Evolutionary conservation across 306 rosid genomes (phyloP).

Genomic region (Quercus parvula): DNA sequence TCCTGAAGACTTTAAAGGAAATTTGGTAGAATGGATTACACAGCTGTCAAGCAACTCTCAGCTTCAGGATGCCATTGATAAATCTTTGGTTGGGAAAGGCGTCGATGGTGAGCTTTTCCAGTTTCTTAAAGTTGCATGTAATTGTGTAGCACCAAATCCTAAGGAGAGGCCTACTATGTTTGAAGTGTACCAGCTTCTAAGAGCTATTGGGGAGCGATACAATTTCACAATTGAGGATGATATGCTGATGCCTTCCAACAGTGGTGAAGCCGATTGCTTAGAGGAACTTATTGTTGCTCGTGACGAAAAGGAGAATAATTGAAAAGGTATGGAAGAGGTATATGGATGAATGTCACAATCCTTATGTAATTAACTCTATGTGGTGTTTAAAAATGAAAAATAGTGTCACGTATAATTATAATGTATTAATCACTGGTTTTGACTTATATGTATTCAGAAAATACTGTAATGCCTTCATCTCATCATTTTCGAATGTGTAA

Average conservation of each 20-base stretch:
- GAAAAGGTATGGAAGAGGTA: conserved; percentile 24
- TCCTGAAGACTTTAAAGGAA: conserved; percentile 75
- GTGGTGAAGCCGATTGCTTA: conserved; percentile 23
- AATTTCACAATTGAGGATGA: conserved; percentile 77
- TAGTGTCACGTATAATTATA: neutral
- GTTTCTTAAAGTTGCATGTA: conserved; percentile 81
- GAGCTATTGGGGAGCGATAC: conserved; percentile 73
- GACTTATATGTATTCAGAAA: neutral
- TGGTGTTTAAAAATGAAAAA: neutral
- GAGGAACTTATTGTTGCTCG: conserved; percentile 84
- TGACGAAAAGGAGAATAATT: conserved; percentile 23
- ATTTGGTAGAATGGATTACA: conserved; percentile 73
- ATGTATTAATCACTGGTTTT: neutral
- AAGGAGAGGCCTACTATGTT: conserved; percentile 98
- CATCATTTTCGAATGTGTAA: neutral
- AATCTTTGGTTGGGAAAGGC: conserved; percentile 56
- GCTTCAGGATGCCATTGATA: conserved; percentile 61
- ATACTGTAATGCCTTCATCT: neutral
- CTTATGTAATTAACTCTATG: conserved; percentile 24
- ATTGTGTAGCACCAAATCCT: conserved; percentile 50
- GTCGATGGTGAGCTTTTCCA: conserved; percentile 76
- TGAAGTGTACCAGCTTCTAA: conserved; percentile 88
- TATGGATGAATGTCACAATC: conserved; percentile 9
- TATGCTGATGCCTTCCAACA: conserved; percentile 43
- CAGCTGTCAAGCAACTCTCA: conserved; percentile 47